Evolutionary conservation across 768 basidiomycete genomes (phyloP).

Genomic region (Collybia nuda): DNA sequence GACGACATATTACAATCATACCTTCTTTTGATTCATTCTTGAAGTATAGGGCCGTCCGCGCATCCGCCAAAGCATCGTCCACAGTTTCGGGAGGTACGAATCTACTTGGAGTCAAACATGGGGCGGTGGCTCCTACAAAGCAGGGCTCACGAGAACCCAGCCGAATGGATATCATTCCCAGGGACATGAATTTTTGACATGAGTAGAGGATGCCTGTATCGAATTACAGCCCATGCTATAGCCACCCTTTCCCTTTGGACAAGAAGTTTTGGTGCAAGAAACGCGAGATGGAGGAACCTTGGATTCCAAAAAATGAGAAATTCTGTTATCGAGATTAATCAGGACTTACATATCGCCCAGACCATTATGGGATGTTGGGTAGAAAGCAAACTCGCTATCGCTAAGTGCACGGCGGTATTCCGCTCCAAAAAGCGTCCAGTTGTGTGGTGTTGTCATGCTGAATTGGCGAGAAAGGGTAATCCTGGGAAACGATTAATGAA

Average conservation of each 20-base stretch:
- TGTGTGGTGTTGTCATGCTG: too few species aligned
- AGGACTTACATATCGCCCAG: constrained; percentile 32
- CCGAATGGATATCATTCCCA: constrained; percentile 36
- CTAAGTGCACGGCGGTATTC: constrained; percentile 18
- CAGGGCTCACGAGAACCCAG: too few species aligned
- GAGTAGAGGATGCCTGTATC: constrained; percentile 58
- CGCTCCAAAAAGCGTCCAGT: too few species aligned
- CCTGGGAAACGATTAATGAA: too few species aligned
- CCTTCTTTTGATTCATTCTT: constrained; percentile 41
- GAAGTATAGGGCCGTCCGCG: constrained; percentile 38
- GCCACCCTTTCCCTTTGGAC: constrained; percentile 35
- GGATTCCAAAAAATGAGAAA: not conserved
- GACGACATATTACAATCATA: constrained; percentile 9
- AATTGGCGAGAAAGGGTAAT: too few species aligned
- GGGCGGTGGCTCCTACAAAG: too few species aligned
- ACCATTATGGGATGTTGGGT: constrained; percentile 26
- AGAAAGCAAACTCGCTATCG: constrained; percentile 30
- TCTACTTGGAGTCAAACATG: constrained; percentile 18
- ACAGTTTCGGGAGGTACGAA: constrained; percentile 39
- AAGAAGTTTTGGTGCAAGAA: constrained; percentile 19
- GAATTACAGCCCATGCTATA: constrained; percentile 57
- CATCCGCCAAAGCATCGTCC: constrained; percentile 38
- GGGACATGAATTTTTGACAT: constrained; percentile 34
- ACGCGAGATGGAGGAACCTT: constrained; percentile 31
- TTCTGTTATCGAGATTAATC: not conserved